Evolutionary conservation across 2,329 filamentous ascomycete species (phyloP), one percentile per base, ranked within the genome.

Genomic region (Monosporascus sp.): DNA sequence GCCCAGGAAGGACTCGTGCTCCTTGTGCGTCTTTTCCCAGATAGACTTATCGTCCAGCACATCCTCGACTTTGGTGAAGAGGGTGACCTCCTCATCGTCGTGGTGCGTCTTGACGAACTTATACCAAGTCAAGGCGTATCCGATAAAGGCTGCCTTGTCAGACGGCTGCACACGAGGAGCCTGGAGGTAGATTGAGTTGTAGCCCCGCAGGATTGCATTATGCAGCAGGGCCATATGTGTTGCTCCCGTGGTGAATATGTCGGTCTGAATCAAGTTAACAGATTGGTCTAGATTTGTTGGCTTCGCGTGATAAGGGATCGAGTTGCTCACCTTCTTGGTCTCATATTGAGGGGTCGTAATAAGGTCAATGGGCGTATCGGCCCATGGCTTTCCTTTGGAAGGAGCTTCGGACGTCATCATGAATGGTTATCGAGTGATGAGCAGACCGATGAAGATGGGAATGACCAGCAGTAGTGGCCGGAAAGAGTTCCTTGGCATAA

Each of bases 101-200:
- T 85, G 81, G 63, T 86, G 82, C 36, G 79, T 77, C 60, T 74
- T 76, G 55, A 86, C 77, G 59, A 84, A 82, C 53, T 78, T 76
- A 68, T 77, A 74, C 79, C 81, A 85, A 0, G 81, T 77, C 50
- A 80, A 70, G 31, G 73, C 72, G 67, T 86, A 86, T 18, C 74
- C 75, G 50, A 85, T 67, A 59, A 87, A 86, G 64, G 80, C 77
- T 48, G 68, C 64, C 64, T 77, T 77, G 64, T 85, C 80, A n/a
- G 66, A 65, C 2, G 75, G 72, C 9, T 72, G 65, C 43, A 85
- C 67, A 59, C 78, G 71, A 11, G 76, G 74, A 1, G 80, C 81
- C 65, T 86, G 83, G 41, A 78, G 75, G 64, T 80, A 83, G 62
- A 87, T 83, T 61, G 76, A 79, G 67, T 87, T 86, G 72, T 81